Evolutionary conservation across 129 eudicot genomes (phyloP).

Genomic region (Lactuca sativa): DNA sequence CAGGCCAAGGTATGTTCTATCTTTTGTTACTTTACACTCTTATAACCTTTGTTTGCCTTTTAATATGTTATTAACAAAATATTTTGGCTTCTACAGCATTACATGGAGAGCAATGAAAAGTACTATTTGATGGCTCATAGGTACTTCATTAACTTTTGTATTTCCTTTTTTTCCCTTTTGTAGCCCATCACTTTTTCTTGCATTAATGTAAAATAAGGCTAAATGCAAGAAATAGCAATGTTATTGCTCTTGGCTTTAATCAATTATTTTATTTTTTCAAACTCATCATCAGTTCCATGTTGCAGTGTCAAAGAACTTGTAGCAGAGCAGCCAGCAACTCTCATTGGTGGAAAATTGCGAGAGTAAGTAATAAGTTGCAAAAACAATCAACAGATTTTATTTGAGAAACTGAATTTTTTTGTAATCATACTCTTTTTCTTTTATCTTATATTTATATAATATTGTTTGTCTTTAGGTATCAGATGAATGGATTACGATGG

Average conservation of each 20-base stretch:
- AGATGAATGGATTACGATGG: conserved; percentile 97
- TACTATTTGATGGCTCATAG: conserved; percentile 98
- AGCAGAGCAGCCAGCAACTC: conserved; percentile 76
- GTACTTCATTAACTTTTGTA: conserved; percentile 39
- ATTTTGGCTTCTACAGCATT: conserved; percentile 62
- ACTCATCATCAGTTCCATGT: conserved; percentile 29
- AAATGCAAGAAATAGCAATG: no score
- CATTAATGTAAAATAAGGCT: no score
- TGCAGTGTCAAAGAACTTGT: conserved; percentile 87
- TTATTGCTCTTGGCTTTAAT: no score
- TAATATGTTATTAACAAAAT: conserved; percentile 18
- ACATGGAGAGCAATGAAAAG: conserved; percentile 96
- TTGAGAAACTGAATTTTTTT: conserved; percentile 10
- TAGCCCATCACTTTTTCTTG: not conserved
- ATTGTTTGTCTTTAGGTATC: conserved; percentile 59
- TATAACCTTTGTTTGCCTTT: not conserved
- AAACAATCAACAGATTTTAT: not conserved
- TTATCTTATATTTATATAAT: conserved; percentile 14
- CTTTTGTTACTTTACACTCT: conserved; percentile 4
- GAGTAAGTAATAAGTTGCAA: conserved; percentile 56
- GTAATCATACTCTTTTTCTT: conserved; percentile 12
- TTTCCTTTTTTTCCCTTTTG: conserved; percentile 7
- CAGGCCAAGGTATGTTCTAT: conserved; percentile 78
- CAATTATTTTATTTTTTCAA: not conserved
- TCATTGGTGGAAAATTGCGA: conserved; percentile 86